Evolutionary conservation across 352 stramenopile species (phyloP).

Genomic region (Phytophthora syringae): DNA sequence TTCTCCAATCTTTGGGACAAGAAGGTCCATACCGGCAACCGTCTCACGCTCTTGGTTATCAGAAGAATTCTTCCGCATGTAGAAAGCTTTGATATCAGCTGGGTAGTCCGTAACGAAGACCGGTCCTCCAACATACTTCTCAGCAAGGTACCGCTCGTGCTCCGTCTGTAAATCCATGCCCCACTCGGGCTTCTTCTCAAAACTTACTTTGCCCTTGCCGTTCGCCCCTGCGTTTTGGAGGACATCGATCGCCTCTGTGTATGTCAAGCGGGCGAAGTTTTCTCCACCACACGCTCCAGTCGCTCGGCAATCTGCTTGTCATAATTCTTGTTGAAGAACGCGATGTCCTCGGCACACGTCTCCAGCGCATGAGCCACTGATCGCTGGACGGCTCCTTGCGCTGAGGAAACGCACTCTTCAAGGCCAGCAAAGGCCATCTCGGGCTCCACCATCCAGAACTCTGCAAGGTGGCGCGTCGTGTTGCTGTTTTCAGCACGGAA

Average conservation of each 20-base stretch:
- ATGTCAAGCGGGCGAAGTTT: constrained; percentile 95
- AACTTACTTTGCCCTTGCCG: constrained; percentile 54
- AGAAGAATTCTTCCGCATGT: constrained; percentile 97
- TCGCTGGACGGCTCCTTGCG: constrained; percentile 92
- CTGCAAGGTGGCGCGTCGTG: constrained; percentile 96
- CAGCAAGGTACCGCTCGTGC: constrained; percentile 96
- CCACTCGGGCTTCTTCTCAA: constrained; percentile 90
- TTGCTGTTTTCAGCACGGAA: constrained; percentile 99
- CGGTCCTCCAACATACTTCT: constrained; percentile 74
- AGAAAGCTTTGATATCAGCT: constrained; percentile 98
- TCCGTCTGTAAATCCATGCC: constrained; percentile 98
- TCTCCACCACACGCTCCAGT: constrained; percentile 81
- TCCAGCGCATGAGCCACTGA: constrained; percentile 85
- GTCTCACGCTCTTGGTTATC: constrained; percentile 87
- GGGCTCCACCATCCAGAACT: constrained; percentile 99
- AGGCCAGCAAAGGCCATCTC: constrained; percentile 88
- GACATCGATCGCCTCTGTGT: constrained; percentile 95
- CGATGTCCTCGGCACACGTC: constrained; percentile 90
- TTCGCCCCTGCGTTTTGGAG: constrained; percentile 79
- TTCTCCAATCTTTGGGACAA: constrained; percentile 97
- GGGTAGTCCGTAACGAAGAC: constrained; percentile 99
- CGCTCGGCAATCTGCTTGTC: constrained; percentile 81
- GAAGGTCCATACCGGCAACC: constrained; percentile 97
- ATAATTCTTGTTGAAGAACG: constrained; percentile 95
- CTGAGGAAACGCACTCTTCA: constrained; percentile 93